Base-by-base conservation (phyloP, 345 rosid species). In the Populus nigra region DNA sequence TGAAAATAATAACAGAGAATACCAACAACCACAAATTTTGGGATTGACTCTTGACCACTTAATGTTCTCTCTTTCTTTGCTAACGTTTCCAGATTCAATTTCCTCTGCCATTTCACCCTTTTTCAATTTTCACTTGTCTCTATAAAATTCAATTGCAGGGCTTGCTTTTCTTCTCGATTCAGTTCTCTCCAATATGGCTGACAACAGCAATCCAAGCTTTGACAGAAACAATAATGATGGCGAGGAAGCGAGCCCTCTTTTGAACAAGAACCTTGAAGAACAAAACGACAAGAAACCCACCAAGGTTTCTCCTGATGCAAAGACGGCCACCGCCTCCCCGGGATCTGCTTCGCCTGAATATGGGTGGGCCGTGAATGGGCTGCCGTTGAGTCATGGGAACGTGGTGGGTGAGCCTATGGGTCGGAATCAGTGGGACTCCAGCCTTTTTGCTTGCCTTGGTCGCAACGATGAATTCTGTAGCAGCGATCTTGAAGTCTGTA, bases 401-500 rank as follows among this genome's bases (percentile, higher is more conserved):
- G 94, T 90, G 73, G 84, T 94, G n/a, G 98, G 98, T 8, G 98
- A 94, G 84, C 96, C 96, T 8, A 82, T 92, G 86, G 89, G 82
- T 8, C 88, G 99, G 76, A 73, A 82, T 33, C 97, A 83, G 74
- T 93, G 99, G 99, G 82, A 84, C 78, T 92, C 99, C 17, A 36
- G 90, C 84, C 84, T 92, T 55, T 84, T 85, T 39, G 77, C 93
- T 69, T 95, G 98, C 76, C 88, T 95, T 36, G 99, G 97, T 27
- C 94, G 92, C 38, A 91, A 90, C 80, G 99, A 95, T 70, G 96
- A 93, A 68, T 93, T 95, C 83, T 93, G 98, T 78, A 88, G 99
- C 90, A 95, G 99, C 93, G 99, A 95, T 84, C 87, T 95, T 75
- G 98, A 95, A 93, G 98, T 93, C 88, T 95, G 98, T 95, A 82